phyloP scores from a whole-genome alignment of 768 basidiomycete species.

The Lactifluus volemus region DNA sequence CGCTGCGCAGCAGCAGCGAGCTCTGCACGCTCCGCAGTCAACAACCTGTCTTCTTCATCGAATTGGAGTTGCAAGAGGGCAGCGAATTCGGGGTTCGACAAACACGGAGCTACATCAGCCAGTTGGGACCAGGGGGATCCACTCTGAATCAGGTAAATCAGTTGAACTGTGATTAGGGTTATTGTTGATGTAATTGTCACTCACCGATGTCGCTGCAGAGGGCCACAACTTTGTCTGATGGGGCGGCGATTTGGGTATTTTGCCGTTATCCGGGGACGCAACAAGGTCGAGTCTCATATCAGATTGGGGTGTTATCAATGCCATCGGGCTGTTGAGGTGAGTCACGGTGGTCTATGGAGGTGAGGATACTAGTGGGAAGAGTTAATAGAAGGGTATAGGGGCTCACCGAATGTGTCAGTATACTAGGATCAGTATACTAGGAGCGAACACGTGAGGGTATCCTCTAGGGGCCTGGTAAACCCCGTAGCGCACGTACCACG shows the following conservation, averaged over 20 bases:
- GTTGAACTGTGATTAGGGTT: not conserved
- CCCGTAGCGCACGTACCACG: not conserved
- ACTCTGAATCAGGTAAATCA: not conserved
- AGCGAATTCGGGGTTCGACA: not conserved
- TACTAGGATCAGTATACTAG: no score
- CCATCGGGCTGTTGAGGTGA: not conserved
- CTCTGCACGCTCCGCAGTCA: constrained; percentile 2
- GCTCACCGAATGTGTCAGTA: not conserved
- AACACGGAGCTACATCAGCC: not conserved
- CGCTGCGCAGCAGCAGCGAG: constrained; percentile 1
- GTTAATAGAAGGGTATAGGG: not conserved
- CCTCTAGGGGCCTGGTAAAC: not conserved
- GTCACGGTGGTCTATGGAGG: not conserved
- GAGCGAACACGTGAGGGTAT: not conserved
- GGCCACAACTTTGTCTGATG: not conserved
- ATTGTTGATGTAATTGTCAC: not conserved
- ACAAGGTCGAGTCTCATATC: not conserved
- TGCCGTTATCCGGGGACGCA: not conserved
- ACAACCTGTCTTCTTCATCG: constrained; percentile 7
- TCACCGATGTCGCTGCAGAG: not conserved
- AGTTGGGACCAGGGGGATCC: not conserved
- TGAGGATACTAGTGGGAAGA: not conserved
- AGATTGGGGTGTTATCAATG: not conserved
- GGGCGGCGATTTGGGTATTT: not conserved
- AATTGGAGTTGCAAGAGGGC: constrained; percentile 8